Evolutionary conservation across 2,329 filamentous ascomycete species (phyloP), one percentile per base, ranked within the genome.

Genomic region (Fonsecaea monophora): DNA sequence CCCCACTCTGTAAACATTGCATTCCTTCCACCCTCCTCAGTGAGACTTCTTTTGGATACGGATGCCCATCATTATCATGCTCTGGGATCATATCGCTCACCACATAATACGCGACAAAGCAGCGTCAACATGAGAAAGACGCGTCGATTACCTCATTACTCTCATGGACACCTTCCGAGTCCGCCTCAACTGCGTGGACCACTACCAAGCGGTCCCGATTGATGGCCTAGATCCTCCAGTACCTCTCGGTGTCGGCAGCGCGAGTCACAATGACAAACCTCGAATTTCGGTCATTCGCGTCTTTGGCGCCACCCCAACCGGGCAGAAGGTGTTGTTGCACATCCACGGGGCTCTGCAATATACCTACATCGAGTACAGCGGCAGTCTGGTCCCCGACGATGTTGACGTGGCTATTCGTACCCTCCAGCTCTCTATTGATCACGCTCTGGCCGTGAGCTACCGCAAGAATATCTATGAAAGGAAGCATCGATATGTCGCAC

Each of bases 271-370:
- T 69, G 88, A 87, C 67, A 86, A 87, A 38, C 89, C 91, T 9
- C 90, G 88, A 70, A 88, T 98, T 0, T 94, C 95, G 0, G 87
- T 98, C 10, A 89, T 99, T 67, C 88, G 95, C 71, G 86, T 96
- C 10, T 99, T 98, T 79, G 95, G 95, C 0, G 89, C 93, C 3
- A 97, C 94, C 0, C 92, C 96, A 77, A 95, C 92, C 0, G 95
- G 95, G 0, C 94, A 98, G 79, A 97, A 96, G 76, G 92, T 97
- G 15, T 97, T 95, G 80, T 92, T 92, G 35, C 95, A 99, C 81
- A 88, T 99, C 64, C 95, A 98, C 78, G 95, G 96, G 67, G 93
- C 92, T 25, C 94, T 99, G 74, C 95, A 95, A 1, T 99, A 99
- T 76, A 82, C 98, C n/a, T 98, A 93, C 76, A 84, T 99, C 64